Evolutionary conservation across 2,329 filamentous ascomycete genomes (phyloP), one percentile per base, ranked within the genome.

Genomic region (Phialocephala subalpina): DNA sequence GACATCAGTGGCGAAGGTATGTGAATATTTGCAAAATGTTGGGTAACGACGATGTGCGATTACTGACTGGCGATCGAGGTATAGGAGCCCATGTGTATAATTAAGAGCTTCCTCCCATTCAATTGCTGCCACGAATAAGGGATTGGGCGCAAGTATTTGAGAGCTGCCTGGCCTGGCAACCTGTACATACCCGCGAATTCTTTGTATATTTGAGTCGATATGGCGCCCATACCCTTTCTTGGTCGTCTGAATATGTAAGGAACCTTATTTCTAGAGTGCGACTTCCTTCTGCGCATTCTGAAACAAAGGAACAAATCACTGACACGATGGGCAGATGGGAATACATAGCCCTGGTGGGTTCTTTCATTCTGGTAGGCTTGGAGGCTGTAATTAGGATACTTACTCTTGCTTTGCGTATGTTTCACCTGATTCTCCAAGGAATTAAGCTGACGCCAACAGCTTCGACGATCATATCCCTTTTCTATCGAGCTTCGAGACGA

Each of bases 301-400:
- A 53, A 60, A 47, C 47, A 33, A n/a, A 47, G 29, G 47, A n/a
- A 52, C 33, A n/a, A 27, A 35, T 56, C 58, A 63, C 62, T 68
- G 53, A 69, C 57, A 56, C 47, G 38, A 59, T 56, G 25, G 36
- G 62, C 67, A 94, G 92, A 78, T 86, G 86, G 79, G 94, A 99
- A 82, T 98, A 98, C 81, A 80, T 97, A 69, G 93, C 94, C 45
- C 87, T 99, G 52, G 80, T 96, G 56, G 89, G 90, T 63, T 98
- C 95, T 8, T 92, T 98, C 74, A 75, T 93, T 60, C 86, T 99
- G 42, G 90, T 98, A 65, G 85, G 88, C 56, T 84, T 97, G 71
- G 96, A 99, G 79, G 89, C 90, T 64, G 75, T 97, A 67, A 91
- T 97, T 73, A 90, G 95, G 73, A 83, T 97, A 65, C 87, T 97